Conservation (phyloP, 2,329 filamentous ascomycete genomes). For the Sporothrix pseudoabietina region DNA sequence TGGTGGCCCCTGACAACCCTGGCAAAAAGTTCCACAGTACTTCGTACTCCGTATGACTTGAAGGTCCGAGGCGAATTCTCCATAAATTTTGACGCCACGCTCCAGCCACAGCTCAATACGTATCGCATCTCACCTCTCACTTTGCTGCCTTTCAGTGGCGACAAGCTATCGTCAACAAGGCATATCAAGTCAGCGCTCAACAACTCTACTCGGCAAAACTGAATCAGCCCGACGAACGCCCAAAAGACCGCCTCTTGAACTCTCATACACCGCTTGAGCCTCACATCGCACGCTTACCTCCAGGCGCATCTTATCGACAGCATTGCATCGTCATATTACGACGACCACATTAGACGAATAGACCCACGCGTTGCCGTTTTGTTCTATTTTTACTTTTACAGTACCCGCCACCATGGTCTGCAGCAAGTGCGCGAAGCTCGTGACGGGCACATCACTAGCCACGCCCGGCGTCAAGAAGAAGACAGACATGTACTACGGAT, state of each 20-base stretch:
- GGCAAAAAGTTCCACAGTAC: neutral
- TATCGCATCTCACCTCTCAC: neutral
- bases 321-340: neutral
- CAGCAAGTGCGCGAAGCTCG: constrained; percentile 63
- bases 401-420: constrained; percentile 52
- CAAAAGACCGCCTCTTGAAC: neutral
- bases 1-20: constrained; percentile 26
- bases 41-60: neutral
- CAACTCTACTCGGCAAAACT: neutral
- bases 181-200: neutral
- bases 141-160: neutral
- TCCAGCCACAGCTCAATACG: constrained; percentile 25
- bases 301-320: neutral
- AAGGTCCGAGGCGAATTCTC: neutral
- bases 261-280: neutral
- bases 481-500: constrained; percentile 67
- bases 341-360: neutral
- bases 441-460: constrained; percentile 61
- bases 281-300: neutral
- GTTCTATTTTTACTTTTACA: neutral
- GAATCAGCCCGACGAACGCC: neutral
- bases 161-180: neutral
- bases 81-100: constrained; percentile 14
- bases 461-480: constrained; percentile 68
- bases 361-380: neutral